Evolutionary conservation across 2,329 filamentous ascomycete species (phyloP).

Genomic region (Fusarium sp.): DNA sequence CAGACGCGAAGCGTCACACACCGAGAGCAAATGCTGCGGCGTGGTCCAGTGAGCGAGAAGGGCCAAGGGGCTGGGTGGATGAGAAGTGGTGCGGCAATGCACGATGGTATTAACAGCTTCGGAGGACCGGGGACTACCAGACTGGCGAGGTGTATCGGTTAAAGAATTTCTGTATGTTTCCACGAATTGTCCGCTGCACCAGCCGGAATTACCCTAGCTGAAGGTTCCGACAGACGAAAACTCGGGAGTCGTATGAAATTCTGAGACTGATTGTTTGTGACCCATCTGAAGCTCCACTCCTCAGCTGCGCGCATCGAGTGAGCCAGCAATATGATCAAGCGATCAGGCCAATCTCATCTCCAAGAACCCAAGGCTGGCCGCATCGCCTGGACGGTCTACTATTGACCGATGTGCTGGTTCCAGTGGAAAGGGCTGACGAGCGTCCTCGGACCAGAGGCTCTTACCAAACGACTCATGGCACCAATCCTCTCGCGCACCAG

Average conservation of each 20-base stretch:
- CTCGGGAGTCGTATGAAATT: conserved; percentile 52
- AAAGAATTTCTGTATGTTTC: conserved; percentile 60
- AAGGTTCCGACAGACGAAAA: conserved; percentile 59
- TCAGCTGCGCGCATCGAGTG: conserved; percentile 30
- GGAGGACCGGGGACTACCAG: conserved; percentile 60
- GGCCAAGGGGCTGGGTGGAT: conserved; percentile 42
- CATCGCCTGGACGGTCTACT: conserved; percentile 54
- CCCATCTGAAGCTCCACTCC: conserved; percentile 60
- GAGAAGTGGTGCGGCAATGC: conserved; percentile 31
- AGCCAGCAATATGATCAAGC: conserved; percentile 39
- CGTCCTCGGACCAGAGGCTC: conserved; percentile 76
- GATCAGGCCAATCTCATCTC: conserved; percentile 40
- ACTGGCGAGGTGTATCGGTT: conserved; percentile 53
- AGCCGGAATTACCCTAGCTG: conserved; percentile 44
- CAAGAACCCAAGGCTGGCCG: conserved; percentile 41
- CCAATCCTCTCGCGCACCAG: conserved; percentile 66
- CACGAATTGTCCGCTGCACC: conserved; percentile 54
- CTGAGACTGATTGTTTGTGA: conserved; percentile 61
- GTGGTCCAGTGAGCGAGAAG: conserved; percentile 55
- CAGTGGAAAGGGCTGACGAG: conserved; percentile 80
- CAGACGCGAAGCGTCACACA: conserved; percentile 61
- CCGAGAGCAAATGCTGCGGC: conserved; percentile 55
- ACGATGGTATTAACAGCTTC: conserved; percentile 40
- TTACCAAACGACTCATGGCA: conserved; percentile 83
- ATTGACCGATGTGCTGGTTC: conserved; percentile 67